Evolutionary conservation across 345 rosid genomes (phyloP).

Genomic region (Carallia brachiata): DNA sequence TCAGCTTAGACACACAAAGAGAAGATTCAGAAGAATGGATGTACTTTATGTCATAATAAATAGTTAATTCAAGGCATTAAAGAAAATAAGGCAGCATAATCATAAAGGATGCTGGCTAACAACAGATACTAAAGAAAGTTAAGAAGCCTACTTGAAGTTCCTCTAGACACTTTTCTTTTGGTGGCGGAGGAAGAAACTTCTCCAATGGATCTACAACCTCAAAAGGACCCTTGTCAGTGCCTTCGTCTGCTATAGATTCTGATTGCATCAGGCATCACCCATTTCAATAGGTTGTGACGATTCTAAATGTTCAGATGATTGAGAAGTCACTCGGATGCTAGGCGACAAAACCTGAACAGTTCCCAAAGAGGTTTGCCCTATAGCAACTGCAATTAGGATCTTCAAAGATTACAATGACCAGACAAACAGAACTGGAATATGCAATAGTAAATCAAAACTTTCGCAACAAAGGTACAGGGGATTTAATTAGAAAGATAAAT

Average conservation of each 20-base stretch:
- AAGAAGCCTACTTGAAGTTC: constrained; percentile 68
- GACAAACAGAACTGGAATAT: neutral
- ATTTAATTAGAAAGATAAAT: neutral
- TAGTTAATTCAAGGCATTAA: neutral
- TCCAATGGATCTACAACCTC: constrained; percentile 57
- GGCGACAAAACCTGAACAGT: constrained; percentile 43
- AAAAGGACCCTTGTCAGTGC: constrained; percentile 29
- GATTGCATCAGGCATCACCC: constrained; percentile 31
- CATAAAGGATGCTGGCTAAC: neutral
- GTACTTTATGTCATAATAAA: neutral
- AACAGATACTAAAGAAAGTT: neutral
- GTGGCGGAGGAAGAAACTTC: constrained; percentile 68
- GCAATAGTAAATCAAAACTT: neutral
- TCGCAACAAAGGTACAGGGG: neutral
- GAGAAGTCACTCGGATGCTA: constrained; percentile 44
- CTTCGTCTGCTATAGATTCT: constrained; percentile 43
- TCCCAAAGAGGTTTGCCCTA: constrained; percentile 32
- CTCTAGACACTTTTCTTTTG: constrained; percentile 62
- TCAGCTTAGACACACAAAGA: too few species aligned
- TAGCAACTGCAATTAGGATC: constrained; percentile 34
- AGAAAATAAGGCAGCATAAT: neutral
- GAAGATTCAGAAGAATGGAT: too few species aligned
- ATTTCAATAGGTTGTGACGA: constrained; percentile 33
- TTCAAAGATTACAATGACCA: neutral
- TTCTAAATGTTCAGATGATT: constrained; percentile 43